Conservation (phyloP, 192 early-diverging fungal species). For the Umbelopsis ramanniana region DNA sequence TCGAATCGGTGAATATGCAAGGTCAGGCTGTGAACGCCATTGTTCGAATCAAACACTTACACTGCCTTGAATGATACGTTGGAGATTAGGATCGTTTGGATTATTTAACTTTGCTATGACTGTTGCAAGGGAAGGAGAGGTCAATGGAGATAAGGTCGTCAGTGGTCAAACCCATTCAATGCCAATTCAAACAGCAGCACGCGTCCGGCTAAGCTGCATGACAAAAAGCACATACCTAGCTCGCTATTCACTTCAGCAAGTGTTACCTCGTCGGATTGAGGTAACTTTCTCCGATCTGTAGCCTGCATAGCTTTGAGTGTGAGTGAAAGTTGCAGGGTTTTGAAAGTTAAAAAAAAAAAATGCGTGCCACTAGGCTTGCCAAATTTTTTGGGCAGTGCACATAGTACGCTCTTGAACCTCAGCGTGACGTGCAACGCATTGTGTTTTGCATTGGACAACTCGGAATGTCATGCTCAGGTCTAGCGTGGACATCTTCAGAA, state of each 20-base stretch:
- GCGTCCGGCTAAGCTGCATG: not conserved
- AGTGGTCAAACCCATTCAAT: not conserved
- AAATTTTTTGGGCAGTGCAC: not conserved
- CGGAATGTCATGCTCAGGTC: not conserved
- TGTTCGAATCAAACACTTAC: not conserved
- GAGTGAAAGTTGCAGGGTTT: not conserved
- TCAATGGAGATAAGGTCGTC: not conserved
- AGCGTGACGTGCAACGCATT: conserved; percentile 12
- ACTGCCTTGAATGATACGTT: conserved; percentile 11
- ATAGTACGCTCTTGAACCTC: not conserved
- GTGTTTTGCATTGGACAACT: not conserved
- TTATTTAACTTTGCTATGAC: not conserved
- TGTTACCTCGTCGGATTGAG: conserved; percentile 1
- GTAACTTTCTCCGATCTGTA: not conserved
- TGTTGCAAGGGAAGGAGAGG: not conserved
- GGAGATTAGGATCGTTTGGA: not conserved
- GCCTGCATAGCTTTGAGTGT: conserved; percentile 1
- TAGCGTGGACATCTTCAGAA: not conserved
- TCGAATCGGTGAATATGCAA: not conserved
- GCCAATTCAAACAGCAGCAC: not conserved
- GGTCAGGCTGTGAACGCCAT: not conserved
- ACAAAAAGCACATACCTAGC: not conserved
- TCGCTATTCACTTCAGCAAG: conserved; percentile 16
- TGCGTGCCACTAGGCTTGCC: not conserved
- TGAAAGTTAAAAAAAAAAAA: not conserved